phyloP scores from a whole-genome alignment of 2,329 filamentous ascomycete genomes.

The Cyphellophora attinorum region DNA sequence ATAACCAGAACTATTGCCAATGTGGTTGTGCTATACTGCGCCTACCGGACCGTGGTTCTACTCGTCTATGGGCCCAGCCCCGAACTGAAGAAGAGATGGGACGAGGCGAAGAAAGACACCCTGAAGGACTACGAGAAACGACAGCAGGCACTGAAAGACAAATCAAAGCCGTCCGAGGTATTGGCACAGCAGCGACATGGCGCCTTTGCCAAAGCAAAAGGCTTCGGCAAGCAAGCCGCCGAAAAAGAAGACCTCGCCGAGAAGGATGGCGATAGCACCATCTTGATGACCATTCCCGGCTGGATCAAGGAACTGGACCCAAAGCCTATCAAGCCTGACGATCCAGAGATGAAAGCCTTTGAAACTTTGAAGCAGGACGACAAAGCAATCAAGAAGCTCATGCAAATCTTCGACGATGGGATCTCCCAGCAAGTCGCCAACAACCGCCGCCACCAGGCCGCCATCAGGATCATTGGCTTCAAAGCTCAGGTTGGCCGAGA shows the following conservation, averaged over 20 bases:
- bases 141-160: too few relatives aligned
- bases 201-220: too few relatives aligned
- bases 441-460: not conserved
- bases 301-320: not conserved
- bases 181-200: too few relatives aligned
- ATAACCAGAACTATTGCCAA: too few relatives aligned
- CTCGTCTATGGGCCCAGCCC: not conserved
- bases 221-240: not conserved
- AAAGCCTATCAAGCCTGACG: constrained; percentile 2
- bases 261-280: not conserved
- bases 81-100: not conserved
- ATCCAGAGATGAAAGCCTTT: constrained; percentile 16
- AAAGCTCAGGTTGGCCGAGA: constrained; percentile 1
- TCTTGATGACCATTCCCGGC: not conserved
- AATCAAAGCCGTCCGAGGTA: too few relatives aligned
- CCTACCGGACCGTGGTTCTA: constrained; percentile 7
- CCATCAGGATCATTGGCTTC: constrained; percentile 3
- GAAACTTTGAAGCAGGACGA: constrained; percentile 13
- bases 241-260: not conserved
- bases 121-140: too few relatives aligned
- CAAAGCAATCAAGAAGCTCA: constrained; percentile 5
- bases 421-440: constrained; percentile 3
- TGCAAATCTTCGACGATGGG: constrained; percentile 7
- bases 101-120: not conserved
- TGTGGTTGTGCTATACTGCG: constrained; percentile 12